A percentile compares a stretch with the other conserved stretches of the same genome.
phyloP scores from a whole-genome alignment of 2,329 filamentous ascomycete species.

The Pezicula neosporulosa region DNA sequence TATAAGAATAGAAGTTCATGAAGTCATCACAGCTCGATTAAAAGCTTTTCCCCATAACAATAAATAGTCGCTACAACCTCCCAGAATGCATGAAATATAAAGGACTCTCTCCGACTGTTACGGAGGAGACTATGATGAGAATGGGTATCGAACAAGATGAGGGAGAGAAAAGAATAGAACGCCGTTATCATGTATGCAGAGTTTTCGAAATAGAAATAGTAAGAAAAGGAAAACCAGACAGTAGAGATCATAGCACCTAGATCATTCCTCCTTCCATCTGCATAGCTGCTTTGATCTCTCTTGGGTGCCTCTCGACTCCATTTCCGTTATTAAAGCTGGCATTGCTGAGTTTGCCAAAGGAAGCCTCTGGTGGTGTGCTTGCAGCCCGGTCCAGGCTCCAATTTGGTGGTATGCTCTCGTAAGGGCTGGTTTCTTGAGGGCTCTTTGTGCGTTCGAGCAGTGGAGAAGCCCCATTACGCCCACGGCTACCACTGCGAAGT shows the following conservation, averaged over 20 bases:
- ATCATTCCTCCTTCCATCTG: slow-evolving; percentile 30
- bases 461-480: slow-evolving; percentile 35
- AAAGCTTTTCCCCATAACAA: background rate
- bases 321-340: background rate
- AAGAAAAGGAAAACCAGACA: background rate
- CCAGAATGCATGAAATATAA: slow-evolving; percentile 4
- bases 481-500: slow-evolving; percentile 56
- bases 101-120: background rate
- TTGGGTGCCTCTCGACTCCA: slow-evolving; percentile 25
- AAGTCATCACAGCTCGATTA: slow-evolving; percentile 15
- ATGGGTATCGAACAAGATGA: slow-evolving; percentile 12
- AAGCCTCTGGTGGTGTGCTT: slow-evolving; percentile 6
- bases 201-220: background rate
- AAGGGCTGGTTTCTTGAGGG: slow-evolving; percentile 24
- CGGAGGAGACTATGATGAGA: background rate
- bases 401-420: slow-evolving; percentile 24
- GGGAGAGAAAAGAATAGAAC: slow-evolving; percentile 8
- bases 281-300: slow-evolving; percentile 27
- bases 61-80: background rate
- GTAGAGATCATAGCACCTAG: slow-evolving; percentile 7
- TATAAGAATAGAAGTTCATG: slow-evolving; percentile 1
- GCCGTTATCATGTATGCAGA: slow-evolving; percentile 1
- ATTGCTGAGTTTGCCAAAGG: background rate
- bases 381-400: slow-evolving; percentile 14
- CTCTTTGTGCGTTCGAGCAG: slow-evolving; percentile 19